phyloP scores from a whole-genome alignment of 495 filamentous ascomycete genomes.

The Neurospora tetraspora region DNA sequence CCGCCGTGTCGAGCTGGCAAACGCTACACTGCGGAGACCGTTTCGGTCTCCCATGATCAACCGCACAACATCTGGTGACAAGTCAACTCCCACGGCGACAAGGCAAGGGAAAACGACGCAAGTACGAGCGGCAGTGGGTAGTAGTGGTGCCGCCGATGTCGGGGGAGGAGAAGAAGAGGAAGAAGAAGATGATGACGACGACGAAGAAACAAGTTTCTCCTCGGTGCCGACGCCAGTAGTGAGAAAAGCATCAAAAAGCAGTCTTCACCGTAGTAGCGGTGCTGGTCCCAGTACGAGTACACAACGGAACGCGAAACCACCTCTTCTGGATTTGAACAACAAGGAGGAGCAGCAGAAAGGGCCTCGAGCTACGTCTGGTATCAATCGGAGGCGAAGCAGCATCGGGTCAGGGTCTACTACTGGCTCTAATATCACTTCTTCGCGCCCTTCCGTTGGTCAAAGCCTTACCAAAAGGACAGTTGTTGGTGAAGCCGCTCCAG shows the following conservation, averaged over 20 bases:
- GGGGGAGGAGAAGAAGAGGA: background rate
- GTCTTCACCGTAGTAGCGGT: background rate
- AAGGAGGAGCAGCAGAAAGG: background rate
- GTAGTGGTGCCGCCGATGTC: background rate
- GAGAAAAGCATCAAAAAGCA: background rate
- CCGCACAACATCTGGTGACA: background rate
- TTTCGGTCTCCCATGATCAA: conserved; percentile 21
- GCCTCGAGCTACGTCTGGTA: background rate
- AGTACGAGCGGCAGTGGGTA: background rate
- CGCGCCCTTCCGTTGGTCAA: background rate
- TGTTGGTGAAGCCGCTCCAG: background rate
- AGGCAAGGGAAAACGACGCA: background rate
- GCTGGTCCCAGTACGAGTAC: background rate
- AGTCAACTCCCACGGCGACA: background rate
- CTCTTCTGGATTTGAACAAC: background rate
- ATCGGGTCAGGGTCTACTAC: background rate
- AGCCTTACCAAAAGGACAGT: background rate
- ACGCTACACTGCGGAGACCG: conserved; percentile 17
- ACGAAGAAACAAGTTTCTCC: background rate
- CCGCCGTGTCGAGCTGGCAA: conserved; percentile 19
- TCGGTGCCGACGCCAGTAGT: background rate
- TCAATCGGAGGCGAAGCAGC: background rate
- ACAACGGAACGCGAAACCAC: background rate
- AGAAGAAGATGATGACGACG: background rate
- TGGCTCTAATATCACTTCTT: background rate